Percentiles rank a stretch among this genome's conserved stretches.
Conservation (phyloP, 2,329 filamentous ascomycete species). For the Trematosphaeria pertusa region DNA sequence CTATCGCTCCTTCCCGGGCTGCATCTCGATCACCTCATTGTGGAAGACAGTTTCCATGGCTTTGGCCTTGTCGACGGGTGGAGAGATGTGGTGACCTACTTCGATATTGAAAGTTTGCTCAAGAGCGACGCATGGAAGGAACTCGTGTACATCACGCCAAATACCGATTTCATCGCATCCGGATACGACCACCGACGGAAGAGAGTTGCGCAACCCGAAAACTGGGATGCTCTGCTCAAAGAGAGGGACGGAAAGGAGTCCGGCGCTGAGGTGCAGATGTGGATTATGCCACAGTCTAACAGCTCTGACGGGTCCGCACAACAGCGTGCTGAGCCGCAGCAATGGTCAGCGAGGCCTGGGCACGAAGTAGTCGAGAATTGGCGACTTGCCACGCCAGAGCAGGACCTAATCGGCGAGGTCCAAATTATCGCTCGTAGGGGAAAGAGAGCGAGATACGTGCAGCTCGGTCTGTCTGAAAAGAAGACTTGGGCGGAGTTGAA, state of each 20-base stretch:
- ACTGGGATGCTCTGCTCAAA: conserved; percentile 39
- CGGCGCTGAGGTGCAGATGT: conserved; percentile 43
- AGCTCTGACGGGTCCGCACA: conserved; percentile 6
- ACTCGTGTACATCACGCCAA: conserved; percentile 40
- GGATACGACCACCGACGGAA: conserved; percentile 40
- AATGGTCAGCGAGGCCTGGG: conserved; percentile 40
- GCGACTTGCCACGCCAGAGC: conserved; percentile 35
- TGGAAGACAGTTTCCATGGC: conserved; percentile 47
- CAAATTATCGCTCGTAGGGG: conserved; percentile 40
- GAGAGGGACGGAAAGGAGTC: conserved; percentile 38
- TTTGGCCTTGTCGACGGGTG: conserved; percentile 41
- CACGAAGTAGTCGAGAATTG: conserved; percentile 38
- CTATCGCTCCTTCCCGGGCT: conserved; percentile 41
- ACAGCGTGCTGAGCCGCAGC: conserved; percentile 14
- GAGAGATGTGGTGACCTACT: conserved; percentile 44
- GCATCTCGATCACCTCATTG: conserved; percentile 37
- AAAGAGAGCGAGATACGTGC: conserved; percentile 29
- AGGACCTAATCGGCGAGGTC: conserved; percentile 41
- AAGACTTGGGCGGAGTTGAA: conserved; percentile 42
- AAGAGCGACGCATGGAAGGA: conserved; percentile 43
- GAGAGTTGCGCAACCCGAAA: conserved; percentile 37
- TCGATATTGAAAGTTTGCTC: conserved; percentile 41
- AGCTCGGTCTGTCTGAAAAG: conserved; percentile 35
- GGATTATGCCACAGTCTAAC: conserved; percentile 31
- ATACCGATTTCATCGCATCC: conserved; percentile 43